phyloP scores from a whole-genome alignment of 73 alveolate genomes.

The Loxodes magnus region DNA sequence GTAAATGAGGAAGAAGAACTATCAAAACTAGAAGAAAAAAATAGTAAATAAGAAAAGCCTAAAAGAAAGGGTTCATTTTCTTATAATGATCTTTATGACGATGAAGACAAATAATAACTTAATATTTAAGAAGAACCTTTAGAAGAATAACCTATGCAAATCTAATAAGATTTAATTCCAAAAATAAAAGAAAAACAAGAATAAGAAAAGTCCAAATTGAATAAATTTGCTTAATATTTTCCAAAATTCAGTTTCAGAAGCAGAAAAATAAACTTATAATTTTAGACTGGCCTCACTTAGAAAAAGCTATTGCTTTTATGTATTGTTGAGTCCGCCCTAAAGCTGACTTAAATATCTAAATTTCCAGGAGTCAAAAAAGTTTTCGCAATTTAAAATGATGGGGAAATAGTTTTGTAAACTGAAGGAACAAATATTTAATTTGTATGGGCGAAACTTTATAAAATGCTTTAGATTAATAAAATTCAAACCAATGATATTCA shows the following conservation, averaged over 20 bases:
- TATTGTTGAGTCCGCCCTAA: conserved; percentile 22
- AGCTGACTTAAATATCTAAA: conserved; percentile 25
- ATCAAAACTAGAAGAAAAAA: conserved; percentile 28
- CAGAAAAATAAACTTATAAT: not conserved
- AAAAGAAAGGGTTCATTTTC: not conserved
- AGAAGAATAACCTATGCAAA: too few species aligned
- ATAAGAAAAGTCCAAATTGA: too few species aligned
- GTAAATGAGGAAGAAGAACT: conserved; percentile 52
- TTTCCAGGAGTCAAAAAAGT: conserved; percentile 28
- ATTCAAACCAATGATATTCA: conserved; percentile 84
- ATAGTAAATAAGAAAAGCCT: conserved; percentile 7
- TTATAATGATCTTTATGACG: not conserved
- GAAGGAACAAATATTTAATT: conserved; percentile 91
- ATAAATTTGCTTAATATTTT: not conserved
- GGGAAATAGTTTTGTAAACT: conserved; percentile 50
- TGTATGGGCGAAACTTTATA: conserved; percentile 58
- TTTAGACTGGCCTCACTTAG: too few species aligned
- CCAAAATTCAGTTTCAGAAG: not conserved
- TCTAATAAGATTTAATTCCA: too few species aligned
- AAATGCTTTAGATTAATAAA: conserved; percentile 71
- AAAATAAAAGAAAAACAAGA: too few species aligned
- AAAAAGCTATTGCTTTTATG: not conserved
- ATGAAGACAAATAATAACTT: conserved; percentile 3
- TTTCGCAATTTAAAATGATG: conserved; percentile 38
- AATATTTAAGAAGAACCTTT: conserved; percentile 4